Evolutionary conservation across 441 rosid species (phyloP), one percentile per base, ranked within the genome.

Genomic region (Kokia cookei): DNA sequence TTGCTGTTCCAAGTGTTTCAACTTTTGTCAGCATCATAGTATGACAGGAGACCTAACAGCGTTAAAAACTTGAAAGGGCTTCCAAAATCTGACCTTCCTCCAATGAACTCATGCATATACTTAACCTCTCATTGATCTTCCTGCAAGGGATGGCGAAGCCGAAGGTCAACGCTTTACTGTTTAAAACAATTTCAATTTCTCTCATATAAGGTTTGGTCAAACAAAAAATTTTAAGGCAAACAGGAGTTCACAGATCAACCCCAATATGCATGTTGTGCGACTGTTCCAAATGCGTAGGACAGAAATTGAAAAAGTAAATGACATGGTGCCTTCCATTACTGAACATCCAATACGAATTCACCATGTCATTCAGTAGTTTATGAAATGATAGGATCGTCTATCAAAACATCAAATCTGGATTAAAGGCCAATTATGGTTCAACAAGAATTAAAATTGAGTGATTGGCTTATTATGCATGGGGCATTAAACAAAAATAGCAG

Each of bases 21-120:
- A 59, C 61, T 69, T n/a, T 13, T 43, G 13, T 22, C 17, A 26
- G 27, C 19, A 42, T 50, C 45, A 6, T 12, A 13, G 43, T 0
- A 61, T 24, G 67, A 67, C 65, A 76, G 58, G 65, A 37, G 47
- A 76, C 74, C 74, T 62, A 66, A 62, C 71, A 9, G 15, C 65
- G 42, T 70, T 40, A 53, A 45, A 45, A 45, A 45, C 50, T 45
- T 45, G 4, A 76, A 57, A 65, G 4, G 17, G 67, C 19, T 32
- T 14, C 24, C 22, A 29, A 40, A 26, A 74, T 10, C 32, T 69
- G 37, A 37, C 53, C 51, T 66, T 24, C 37, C 45, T n/a, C 4
- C 12, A 45, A 45, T 45, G 50, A 45, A 45, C 15, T 45, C 10
- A 45, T 45, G 50, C 50, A 12, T 45, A 32, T 32, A 32, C 37